phyloP scores from a whole-genome alignment of 805 yeast genomes.

The Scheffersomyces ergatensis region DNA sequence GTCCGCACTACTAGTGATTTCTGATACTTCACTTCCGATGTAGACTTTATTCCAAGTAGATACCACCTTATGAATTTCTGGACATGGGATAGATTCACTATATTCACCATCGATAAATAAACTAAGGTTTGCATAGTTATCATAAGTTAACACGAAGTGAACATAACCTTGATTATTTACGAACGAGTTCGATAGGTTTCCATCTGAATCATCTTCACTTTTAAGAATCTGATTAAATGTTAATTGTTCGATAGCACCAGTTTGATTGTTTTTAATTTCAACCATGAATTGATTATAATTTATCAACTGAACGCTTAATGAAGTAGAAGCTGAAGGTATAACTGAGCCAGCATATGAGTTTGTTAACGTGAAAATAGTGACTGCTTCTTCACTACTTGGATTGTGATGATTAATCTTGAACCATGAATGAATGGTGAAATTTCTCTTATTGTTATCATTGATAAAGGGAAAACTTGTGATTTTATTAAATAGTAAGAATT shows the following conservation, averaged over 20 bases:
- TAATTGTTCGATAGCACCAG: conserved; percentile 24
- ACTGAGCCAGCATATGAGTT: conserved; percentile 16
- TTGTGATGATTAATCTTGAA: conserved; percentile 23
- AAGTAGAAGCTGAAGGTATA: conserved; percentile 12
- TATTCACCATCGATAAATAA: conserved; percentile 51
- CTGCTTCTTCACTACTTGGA: conserved; percentile 10
- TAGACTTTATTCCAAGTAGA: conserved; percentile 34
- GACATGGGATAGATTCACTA: conserved; percentile 40
- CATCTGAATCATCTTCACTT: background rate
- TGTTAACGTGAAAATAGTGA: conserved; percentile 24
- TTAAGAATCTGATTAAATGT: conserved; percentile 31
- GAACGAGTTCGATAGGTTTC: background rate
- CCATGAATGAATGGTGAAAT: conserved; percentile 41
- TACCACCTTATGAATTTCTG: conserved; percentile 24
- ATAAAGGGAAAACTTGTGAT: conserved; percentile 9
- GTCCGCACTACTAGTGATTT: conserved; percentile 9
- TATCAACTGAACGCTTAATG: conserved; percentile 25
- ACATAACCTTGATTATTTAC: conserved; percentile 19
- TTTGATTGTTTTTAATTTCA: conserved; percentile 21
- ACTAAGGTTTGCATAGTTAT: conserved; percentile 35
- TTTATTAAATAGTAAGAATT: conserved; percentile 24
- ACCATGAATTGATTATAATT: conserved; percentile 29
- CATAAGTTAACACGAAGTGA: conserved; percentile 34
- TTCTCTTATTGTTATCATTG: conserved; percentile 10
- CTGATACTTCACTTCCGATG: conserved; percentile 23